Percentiles rank a stretch among this genome's conserved stretches.
Conservation (phyloP, 2,329 filamentous ascomycete genomes). For the Penicillium thymicola region DNA sequence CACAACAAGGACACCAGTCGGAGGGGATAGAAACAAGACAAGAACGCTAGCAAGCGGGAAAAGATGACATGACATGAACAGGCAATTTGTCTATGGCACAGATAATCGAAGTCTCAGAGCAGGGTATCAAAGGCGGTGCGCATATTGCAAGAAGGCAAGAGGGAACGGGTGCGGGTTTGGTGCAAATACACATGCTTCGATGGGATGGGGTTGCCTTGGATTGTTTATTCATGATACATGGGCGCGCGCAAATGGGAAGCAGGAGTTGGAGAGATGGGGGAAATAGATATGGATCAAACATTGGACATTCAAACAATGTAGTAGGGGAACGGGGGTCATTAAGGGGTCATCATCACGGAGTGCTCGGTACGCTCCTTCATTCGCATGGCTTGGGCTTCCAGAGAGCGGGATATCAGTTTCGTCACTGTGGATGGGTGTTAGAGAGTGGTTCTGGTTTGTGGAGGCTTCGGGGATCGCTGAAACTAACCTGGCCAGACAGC, state of each 20-base stretch:
- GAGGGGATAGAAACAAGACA: background rate
- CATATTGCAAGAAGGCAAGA: background rate
- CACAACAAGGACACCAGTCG: background rate
- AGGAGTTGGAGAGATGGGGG: background rate
- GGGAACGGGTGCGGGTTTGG: background rate
- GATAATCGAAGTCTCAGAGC: conserved; percentile 11
- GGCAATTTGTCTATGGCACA: conserved; percentile 21
- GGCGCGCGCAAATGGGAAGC: conserved; percentile 2
- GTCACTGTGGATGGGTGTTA: conserved; percentile 51
- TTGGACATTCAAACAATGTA: conserved; percentile 4
- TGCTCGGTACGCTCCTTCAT: conserved; percentile 57
- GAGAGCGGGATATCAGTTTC: conserved; percentile 65
- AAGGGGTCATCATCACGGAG: conserved; percentile 31
- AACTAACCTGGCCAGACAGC: conserved; percentile 85
- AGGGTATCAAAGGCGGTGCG: conserved; percentile 9
- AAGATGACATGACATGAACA: conserved; percentile 14
- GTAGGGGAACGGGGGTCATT: conserved; percentile 11
- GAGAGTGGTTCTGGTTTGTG: background rate
- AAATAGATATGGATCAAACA: background rate
- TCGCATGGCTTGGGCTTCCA: conserved; percentile 62
- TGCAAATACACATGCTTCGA: conserved; percentile 1
- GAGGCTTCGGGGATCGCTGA: background rate
- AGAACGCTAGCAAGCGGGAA: conserved; percentile 10
- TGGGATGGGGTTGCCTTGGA: conserved; percentile 1
- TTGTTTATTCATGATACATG: conserved; percentile 16